These are phyloP conservation scores for Didymella arachidicola DNA, from an alignment of 2,329 filamentous ascomycete species.

Conservation along the genomic window DNA sequence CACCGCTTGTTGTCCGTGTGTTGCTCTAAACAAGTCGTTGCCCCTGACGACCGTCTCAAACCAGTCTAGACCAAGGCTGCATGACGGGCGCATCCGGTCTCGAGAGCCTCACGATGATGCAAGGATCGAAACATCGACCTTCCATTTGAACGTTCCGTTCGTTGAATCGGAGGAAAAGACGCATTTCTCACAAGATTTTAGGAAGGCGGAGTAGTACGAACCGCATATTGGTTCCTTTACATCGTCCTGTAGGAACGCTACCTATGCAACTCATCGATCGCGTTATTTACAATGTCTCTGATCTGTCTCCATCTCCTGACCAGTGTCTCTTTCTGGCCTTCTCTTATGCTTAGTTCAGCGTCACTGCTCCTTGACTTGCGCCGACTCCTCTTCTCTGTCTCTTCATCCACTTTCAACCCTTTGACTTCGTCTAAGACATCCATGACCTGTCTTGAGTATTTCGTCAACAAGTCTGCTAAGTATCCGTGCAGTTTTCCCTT, in stretches of 20 bases:
- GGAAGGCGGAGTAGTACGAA: not conserved
- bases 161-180: not conserved
- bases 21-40: constrained; percentile 26
- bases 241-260: not conserved
- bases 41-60: constrained; percentile 23
- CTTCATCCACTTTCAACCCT: constrained; percentile 34
- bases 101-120: constrained; percentile 9
- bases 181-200: not conserved
- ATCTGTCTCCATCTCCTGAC: constrained; percentile 52
- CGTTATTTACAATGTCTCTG: constrained; percentile 29
- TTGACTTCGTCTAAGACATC: constrained; percentile 40
- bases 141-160: not conserved
- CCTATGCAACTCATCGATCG: constrained; percentile 22
- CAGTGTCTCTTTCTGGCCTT: constrained; percentile 36
- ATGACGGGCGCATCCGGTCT: constrained; percentile 2
- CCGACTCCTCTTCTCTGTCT: not conserved
- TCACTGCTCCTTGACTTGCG: constrained; percentile 1
- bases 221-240: not conserved
- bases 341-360: constrained; percentile 1
- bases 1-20: constrained; percentile 36
- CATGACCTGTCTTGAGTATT: constrained; percentile 42
- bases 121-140: not conserved
- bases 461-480: constrained; percentile 41
- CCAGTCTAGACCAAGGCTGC: constrained; percentile 3
- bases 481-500: constrained; percentile 50